These are phyloP conservation scores for Hyaloscypha hepaticicola DNA, from an alignment of 495 filamentous ascomycete species.

Conservation along the genomic window DNA sequence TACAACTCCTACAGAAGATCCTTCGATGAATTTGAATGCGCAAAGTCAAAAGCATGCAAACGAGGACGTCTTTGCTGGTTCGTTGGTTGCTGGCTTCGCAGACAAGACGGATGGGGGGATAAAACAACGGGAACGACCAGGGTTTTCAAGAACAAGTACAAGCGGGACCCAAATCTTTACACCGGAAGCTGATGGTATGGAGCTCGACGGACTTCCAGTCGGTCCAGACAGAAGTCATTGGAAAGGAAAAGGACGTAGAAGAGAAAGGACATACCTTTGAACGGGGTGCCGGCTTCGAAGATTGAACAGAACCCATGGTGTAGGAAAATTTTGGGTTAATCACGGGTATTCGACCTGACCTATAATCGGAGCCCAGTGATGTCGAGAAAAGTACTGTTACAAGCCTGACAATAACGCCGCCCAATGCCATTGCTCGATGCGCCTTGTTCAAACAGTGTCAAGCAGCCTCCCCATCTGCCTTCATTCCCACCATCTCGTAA, in stretches of 20 bases:
- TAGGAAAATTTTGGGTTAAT: slow-evolving; percentile 5
- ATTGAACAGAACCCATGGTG: not conserved
- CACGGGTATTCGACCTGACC: not conserved
- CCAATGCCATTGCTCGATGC: slow-evolving; percentile 14
- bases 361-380: slow-evolving; percentile 6
- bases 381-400: slow-evolving; percentile 12
- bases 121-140: slow-evolving; percentile 7
- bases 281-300: not conserved
- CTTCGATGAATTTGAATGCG: not conserved
- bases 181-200: slow-evolving; percentile 21
- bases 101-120: not conserved
- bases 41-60: not conserved
- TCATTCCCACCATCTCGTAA: slow-evolving; percentile 81
- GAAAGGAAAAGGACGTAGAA: slow-evolving; percentile 17
- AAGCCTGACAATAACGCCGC: slow-evolving; percentile 18
- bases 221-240: slow-evolving; percentile 24
- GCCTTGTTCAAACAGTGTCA: slow-evolving; percentile 11
- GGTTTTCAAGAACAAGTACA: slow-evolving; percentile 21
- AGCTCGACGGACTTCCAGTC: slow-evolving; percentile 31
- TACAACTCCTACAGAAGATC: slow-evolving; percentile 13
- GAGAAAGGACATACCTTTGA: slow-evolving; percentile 24
- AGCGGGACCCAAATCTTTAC: slow-evolving; percentile 30
- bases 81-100: not conserved
- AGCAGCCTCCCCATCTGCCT: slow-evolving; percentile 30
- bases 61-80: not conserved